Evolutionary conservation across 2,329 filamentous ascomycete genomes (phyloP), one percentile per base, ranked within the genome.

Genomic region (Botrytis porri): DNA sequence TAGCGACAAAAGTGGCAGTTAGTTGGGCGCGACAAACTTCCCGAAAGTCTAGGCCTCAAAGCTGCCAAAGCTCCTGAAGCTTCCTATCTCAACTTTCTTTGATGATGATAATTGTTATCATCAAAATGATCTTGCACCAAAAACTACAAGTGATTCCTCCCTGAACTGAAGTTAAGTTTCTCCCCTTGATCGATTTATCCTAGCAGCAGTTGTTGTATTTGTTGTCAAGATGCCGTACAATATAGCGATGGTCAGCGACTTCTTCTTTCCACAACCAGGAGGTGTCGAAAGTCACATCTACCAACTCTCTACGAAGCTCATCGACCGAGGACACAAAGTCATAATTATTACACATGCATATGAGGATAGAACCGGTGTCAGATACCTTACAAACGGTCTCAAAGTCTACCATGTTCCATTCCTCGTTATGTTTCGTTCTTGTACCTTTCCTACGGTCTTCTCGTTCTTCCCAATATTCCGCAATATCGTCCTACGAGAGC

Each of bases 391-490:
- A 74, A 99, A 99, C 81, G 95, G 96, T 70, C 89, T 99, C 80
- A 99, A 99, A 82, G 96, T 98, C 83, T 99, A 98, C 84, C 94
- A 99, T 82, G 92, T 98, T 29, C 97, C 96, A 6, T 98, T 98
- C 82, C 89, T 97, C 81, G 90, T 98, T 82, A 95, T 99, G 79
- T 98, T 98, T 82, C 94, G 97, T 78, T 92, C 94, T 76, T 90
- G 94, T 7, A 97, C 94, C 20, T 95, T 99, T 80, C 96, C 96
- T 0, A 98, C 97, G 8, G 94, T 99, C 80, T 98, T 98, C 85
- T 98, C 95, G 43, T 98, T 97, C 84, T 99, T 99, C 79, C 96
- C 97, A 16, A 90, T 98, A n/a, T 95, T 99, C 79, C 91, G 96
- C 73, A 97, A 98, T 78, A 98, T 99, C 78, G 89, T 98, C 75